Evolutionary conservation across 1,284 basidiomycete genomes (phyloP).

Genomic region (Sanguinoderma infundibulare): DNA sequence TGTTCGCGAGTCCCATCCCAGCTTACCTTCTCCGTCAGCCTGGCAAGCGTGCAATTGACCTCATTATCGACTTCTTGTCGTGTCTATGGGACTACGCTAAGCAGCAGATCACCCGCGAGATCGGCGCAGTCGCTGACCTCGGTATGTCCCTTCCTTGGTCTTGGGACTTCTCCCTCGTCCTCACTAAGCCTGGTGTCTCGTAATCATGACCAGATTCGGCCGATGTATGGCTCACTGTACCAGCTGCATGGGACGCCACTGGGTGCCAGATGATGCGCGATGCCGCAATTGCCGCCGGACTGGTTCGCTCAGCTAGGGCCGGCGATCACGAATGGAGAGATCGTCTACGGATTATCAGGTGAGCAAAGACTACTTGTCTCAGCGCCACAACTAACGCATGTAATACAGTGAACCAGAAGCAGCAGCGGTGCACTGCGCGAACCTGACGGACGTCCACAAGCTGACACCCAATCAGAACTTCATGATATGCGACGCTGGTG

Average conservation of each 20-base stretch:
- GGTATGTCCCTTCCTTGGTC: slow-evolving; percentile 49
- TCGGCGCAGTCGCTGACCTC: slow-evolving; percentile 80
- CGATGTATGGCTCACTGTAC: slow-evolving; percentile 81
- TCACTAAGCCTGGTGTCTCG: background rate
- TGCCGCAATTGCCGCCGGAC: slow-evolving; percentile 76
- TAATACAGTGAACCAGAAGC: slow-evolving; percentile 74
- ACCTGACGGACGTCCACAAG: slow-evolving; percentile 76
- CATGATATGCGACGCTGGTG: slow-evolving; percentile 82
- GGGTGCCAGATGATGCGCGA: slow-evolving; percentile 83
- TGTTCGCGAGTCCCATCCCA: slow-evolving; percentile 17
- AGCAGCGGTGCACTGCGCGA: slow-evolving; percentile 82
- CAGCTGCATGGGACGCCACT: slow-evolving; percentile 84
- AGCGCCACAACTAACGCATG: background rate
- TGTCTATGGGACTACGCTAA: slow-evolving; percentile 86
- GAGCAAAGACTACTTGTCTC: slow-evolving; percentile 2
- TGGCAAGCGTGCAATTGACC: slow-evolving; percentile 73
- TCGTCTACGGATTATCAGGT: slow-evolving; percentile 79
- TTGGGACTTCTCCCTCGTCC: background rate
- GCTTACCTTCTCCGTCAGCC: slow-evolving; percentile 45
- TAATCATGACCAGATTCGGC: slow-evolving; percentile 59
- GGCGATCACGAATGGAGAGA: slow-evolving; percentile 79
- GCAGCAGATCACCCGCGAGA: slow-evolving; percentile 81
- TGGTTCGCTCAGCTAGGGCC: slow-evolving; percentile 72
- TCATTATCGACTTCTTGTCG: slow-evolving; percentile 79
- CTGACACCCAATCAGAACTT: slow-evolving; percentile 79